Conservation (phyloP, 1,284 basidiomycete genomes). For the Porogramme epimiltina region DNA sequence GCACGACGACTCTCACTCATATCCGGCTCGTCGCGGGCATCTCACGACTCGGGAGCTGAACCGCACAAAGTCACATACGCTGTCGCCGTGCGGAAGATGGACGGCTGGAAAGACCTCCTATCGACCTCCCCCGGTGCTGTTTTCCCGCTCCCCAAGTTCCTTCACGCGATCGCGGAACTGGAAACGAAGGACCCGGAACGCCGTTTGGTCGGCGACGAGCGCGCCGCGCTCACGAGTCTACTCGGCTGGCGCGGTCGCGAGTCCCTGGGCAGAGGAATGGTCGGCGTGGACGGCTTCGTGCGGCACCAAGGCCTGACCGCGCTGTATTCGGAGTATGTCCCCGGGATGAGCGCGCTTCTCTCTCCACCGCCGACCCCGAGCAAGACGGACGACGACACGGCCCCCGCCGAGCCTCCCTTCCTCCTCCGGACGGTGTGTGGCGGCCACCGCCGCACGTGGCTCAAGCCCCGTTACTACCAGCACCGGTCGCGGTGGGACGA, state of each 20-base stretch:
- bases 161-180: constrained; percentile 50
- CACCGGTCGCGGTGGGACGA: constrained; percentile 35
- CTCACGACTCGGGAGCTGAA: constrained; percentile 3
- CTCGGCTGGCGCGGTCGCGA: constrained; percentile 61
- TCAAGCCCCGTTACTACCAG: constrained; percentile 52
- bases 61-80: constrained; percentile 33
- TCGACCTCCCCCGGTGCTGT: constrained; percentile 55
- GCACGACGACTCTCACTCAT: constrained; percentile 50
- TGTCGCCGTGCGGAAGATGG: constrained; percentile 41
- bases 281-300: constrained; percentile 54
- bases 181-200: constrained; percentile 42
- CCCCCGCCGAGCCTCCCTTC: constrained; percentile 17
- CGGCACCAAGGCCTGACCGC: constrained; percentile 60
- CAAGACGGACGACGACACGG: constrained; percentile 12
- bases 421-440: constrained; percentile 22
- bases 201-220: constrained; percentile 56
- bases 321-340: constrained; percentile 52
- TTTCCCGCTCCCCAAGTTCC: constrained; percentile 46
- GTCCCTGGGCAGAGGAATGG: constrained; percentile 46
- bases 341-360: constrained; percentile 18
- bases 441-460: constrained; percentile 45
- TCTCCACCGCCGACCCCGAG: constrained; percentile 16
- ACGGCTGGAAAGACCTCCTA: constrained; percentile 40
- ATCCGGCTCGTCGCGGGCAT: constrained; percentile 21
- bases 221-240: constrained; percentile 48